Evolutionary conservation across 2,329 filamentous ascomycete genomes (phyloP), one percentile per base, ranked within the genome.

Genomic region (Diplodia corticola): DNA sequence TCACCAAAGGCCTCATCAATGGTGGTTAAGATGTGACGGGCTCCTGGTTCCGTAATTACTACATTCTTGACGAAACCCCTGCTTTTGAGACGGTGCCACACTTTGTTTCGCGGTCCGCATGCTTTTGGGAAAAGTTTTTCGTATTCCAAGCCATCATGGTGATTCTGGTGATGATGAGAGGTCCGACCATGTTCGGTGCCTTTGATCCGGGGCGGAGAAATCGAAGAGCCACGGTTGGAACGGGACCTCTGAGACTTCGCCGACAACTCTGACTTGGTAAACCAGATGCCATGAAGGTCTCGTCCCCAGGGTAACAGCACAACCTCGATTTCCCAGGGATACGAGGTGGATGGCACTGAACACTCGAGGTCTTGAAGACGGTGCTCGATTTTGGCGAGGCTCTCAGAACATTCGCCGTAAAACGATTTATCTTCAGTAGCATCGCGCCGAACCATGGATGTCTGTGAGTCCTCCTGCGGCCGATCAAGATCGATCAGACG

Each of bases 281-380:
- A 83, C 84, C 84, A 86, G 24, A 86, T 79, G 2, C 84, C 84
- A 67, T 78, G 80, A 24, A 86, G 73, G n/a, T 81, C 75, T 49
- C 79, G 76, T 4, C 84, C 84, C 74, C 91, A 94, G 1, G 91
- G 91, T 7, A 93, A 75, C 66, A 93, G 87, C 1, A 93, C 87
- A 4, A 93, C 88, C 72, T 93, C 90, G 1, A 94, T 80, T 69
- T 90, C 86, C 89, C 90, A 93, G 0, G 90, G 89, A 48, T 85
- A 82, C 49, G 79, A 77, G 30, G 81, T 80, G 0, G 89, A 87
- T n/a, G 91, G 90, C 33, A 87, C 76, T 10, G 84, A 80, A 5
- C 83, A 82, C 74, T 90, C 88, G 10, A 91, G 80, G 50, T 85
- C 80, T 33, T 80, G 72, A 5, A 84, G 68, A 5, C 82, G 78